These are phyloP conservation scores for Hanseniaspora taiwanica DNA, from an alignment of 805 yeast genomes.

Conservation along the genomic window DNA sequence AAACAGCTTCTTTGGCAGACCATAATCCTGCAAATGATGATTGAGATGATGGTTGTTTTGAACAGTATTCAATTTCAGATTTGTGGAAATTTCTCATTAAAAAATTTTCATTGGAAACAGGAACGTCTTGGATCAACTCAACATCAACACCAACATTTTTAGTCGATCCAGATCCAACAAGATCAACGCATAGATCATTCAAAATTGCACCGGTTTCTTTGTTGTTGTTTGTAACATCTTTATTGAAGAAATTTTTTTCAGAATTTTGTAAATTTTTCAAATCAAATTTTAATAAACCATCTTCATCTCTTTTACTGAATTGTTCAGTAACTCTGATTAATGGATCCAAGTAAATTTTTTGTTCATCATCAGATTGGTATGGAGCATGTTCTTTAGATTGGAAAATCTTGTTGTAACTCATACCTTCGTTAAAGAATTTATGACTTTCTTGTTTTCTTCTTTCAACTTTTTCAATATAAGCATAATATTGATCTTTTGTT, in stretches of 20 bases:
- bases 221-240: no score
- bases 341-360: slow-evolving; percentile 89
- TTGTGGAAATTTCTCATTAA: slow-evolving; percentile 83
- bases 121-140: slow-evolving; percentile 71
- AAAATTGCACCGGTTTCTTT: slow-evolving; percentile 56
- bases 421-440: slow-evolving; percentile 91
- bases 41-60: slow-evolving; percentile 57
- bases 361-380: slow-evolving; percentile 77
- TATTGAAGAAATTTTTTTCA: slow-evolving; percentile 6
- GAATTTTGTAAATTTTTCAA: slow-evolving; percentile 40
- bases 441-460: slow-evolving; percentile 81
- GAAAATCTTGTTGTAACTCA: slow-evolving; percentile 82
- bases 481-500: slow-evolving; percentile 55
- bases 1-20: slow-evolving; percentile 99
- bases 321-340: slow-evolving; percentile 39
- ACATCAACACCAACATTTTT: slow-evolving; percentile 88
- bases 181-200: slow-evolving; percentile 37
- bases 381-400: slow-evolving; percentile 91
- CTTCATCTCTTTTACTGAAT: slow-evolving; percentile 13
- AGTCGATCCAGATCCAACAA: slow-evolving; percentile 23
- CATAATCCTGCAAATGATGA: slow-evolving; percentile 95
- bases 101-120: slow-evolving; percentile 81
- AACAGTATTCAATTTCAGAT: slow-evolving; percentile 69
- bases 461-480: slow-evolving; percentile 56
- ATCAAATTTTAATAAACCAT: slow-evolving; percentile 34